A percentile compares a stretch with the other conserved stretches of the same genome.
phyloP scores from a whole-genome alignment of 805 yeast species.

The Kregervanrija delftensis region DNA sequence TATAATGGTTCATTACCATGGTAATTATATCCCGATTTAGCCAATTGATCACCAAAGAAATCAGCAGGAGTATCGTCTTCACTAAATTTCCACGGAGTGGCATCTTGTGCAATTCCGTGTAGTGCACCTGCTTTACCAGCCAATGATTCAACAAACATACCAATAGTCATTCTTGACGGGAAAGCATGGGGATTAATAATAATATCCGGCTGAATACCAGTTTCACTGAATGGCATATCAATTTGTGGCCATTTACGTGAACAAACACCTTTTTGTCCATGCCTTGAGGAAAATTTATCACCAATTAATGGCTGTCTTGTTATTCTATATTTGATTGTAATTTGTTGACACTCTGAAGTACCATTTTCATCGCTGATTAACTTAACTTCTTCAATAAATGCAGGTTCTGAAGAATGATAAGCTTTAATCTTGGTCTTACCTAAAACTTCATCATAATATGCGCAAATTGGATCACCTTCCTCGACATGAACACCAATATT shows the following conservation, averaged over 20 bases:
- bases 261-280: constrained; percentile 98
- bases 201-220: constrained; percentile 96
- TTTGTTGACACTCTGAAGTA: constrained; percentile 72
- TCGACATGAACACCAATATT: constrained; percentile 78
- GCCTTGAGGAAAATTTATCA: constrained; percentile 95
- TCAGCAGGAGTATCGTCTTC: constrained; percentile 96
- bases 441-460: constrained; percentile 82
- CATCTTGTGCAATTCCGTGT: constrained; percentile 95
- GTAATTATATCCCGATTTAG: constrained; percentile 85
- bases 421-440: constrained; percentile 90
- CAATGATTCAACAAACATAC: constrained; percentile 96
- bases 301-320: constrained; percentile 93
- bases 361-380: constrained; percentile 77
- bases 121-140: constrained; percentile 99
- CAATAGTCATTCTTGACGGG: constrained; percentile 99
- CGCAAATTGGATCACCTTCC: constrained; percentile 94
- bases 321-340: constrained; percentile 84
- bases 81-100: constrained; percentile 92
- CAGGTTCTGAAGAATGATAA: constrained; percentile 92
- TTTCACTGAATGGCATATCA: constrained; percentile 95
- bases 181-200: constrained; percentile 98
- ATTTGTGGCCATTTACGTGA: constrained; percentile 96
- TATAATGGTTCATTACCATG: constrained; percentile 99
- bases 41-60: constrained; percentile 90
- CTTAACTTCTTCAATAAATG: constrained; percentile 91